phyloP scores from a whole-genome alignment of 768 basidiomycete genomes.

The Leccinum broughii region DNA sequence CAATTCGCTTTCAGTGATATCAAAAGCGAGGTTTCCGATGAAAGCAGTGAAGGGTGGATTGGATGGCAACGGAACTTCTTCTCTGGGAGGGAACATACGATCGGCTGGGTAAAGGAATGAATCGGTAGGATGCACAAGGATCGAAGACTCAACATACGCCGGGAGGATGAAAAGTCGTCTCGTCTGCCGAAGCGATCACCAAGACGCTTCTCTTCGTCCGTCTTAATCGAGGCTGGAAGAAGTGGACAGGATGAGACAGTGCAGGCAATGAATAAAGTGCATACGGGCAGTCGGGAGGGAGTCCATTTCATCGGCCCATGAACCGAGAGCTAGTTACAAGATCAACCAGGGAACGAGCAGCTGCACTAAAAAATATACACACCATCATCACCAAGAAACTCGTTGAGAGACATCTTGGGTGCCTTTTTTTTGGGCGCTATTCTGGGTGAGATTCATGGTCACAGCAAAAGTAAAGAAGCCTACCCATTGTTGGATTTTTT shows the following conservation, averaged over 20 bases:
- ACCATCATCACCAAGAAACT: constrained; percentile 89
- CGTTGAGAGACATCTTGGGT: constrained; percentile 90
- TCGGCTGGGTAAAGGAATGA: constrained; percentile 42
- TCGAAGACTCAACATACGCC: constrained; percentile 48
- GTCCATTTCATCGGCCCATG: constrained; percentile 99
- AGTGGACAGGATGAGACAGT: constrained; percentile 14
- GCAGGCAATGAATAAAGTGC: constrained; percentile 34
- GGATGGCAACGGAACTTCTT: constrained; percentile 95
- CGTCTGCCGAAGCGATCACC: constrained; percentile 56
- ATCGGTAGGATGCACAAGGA: constrained; percentile 11
- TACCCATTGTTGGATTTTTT: constrained; percentile 30
- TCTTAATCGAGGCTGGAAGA: constrained; percentile 62
- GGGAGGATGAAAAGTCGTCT: constrained; percentile 64
- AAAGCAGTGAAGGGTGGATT: constrained; percentile 96
- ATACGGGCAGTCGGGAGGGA: constrained; percentile 88
- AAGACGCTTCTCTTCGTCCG: constrained; percentile 62
- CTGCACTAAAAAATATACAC: constrained; percentile 34
- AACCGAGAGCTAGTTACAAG: constrained; percentile 65
- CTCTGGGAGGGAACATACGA: constrained; percentile 62
- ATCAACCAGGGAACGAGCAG: constrained; percentile 14
- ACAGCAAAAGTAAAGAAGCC: neutral
- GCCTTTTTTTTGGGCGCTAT: constrained; percentile 88
- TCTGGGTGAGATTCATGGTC: constrained; percentile 7
- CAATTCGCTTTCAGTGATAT: constrained; percentile 82
- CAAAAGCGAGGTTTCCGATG: constrained; percentile 93